Percentiles rank a stretch among this genome's conserved stretches.
Evolutionary conservation across 192 early-diverging fungal species (phyloP).

Genomic region (Coemansia asiatica): DNA sequence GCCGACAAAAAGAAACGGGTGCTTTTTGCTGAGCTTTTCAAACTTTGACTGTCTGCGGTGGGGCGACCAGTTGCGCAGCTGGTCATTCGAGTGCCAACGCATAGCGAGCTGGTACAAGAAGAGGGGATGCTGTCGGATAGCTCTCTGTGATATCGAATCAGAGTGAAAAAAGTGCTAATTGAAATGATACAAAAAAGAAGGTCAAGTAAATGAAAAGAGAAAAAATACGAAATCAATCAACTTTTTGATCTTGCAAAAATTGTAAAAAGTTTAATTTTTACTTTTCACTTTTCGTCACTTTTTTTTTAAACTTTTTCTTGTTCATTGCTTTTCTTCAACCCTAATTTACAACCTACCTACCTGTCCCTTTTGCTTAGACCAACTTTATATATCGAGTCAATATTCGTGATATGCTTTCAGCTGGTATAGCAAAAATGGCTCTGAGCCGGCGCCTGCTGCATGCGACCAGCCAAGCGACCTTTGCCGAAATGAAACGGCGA

Average conservation of each 20-base stretch:
- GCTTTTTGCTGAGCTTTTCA: slow-evolving; percentile 37
- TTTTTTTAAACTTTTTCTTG: background rate
- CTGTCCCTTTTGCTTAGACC: no score
- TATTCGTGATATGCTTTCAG: background rate
- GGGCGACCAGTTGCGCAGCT: slow-evolving; percentile 10
- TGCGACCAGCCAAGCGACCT: background rate
- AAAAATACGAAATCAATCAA: slow-evolving; percentile 1
- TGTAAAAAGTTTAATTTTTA: no score
- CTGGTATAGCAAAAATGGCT: background rate
- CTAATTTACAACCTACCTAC: background rate
- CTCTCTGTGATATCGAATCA: no score
- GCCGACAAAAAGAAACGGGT: slow-evolving; percentile 69
- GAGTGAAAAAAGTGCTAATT: background rate
- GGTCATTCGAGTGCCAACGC: background rate
- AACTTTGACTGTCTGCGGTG: slow-evolving; percentile 15
- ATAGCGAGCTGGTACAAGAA: no score
- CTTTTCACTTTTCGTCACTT: background rate
- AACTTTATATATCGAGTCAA: no score
- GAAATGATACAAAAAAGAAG: background rate
- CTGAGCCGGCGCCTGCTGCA: background rate
- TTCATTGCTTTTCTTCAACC: background rate
- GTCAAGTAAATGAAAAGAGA: background rate
- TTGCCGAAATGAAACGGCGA: slow-evolving; percentile 26
- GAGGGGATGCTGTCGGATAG: no score
- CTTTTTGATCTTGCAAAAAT: background rate